Evolutionary conservation across 192 early-diverging fungal species (phyloP).

Genomic region (Podila horticola): DNA sequence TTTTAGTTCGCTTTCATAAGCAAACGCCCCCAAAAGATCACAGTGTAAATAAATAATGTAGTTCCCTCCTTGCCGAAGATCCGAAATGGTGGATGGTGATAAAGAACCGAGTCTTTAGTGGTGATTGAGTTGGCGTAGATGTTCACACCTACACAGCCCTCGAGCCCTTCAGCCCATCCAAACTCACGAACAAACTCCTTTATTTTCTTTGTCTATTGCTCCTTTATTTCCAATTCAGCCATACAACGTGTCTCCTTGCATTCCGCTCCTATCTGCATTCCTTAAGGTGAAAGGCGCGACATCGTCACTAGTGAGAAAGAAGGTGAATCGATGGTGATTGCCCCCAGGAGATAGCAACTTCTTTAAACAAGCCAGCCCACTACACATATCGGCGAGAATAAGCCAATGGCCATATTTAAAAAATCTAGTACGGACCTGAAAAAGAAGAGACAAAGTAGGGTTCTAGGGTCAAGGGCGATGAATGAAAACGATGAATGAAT

Average conservation of each 20-base stretch:
- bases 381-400: not conserved
- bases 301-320: not conserved
- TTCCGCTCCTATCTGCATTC: constrained; percentile 1
- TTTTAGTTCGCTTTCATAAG: not conserved
- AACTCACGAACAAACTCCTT: not conserved
- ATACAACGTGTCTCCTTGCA: not conserved
- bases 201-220: too few relatives aligned
- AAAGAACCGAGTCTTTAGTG: too few relatives aligned
- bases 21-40: too few relatives aligned
- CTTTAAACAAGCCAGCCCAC: not conserved
- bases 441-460: not conserved
- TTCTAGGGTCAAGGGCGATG: not conserved
- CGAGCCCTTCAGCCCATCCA: too few relatives aligned
- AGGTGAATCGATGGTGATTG: not conserved
- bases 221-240: constrained; percentile 3
- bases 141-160: not conserved
- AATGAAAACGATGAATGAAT: not conserved
- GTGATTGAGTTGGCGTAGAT: too few relatives aligned
- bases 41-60: too few relatives aligned
- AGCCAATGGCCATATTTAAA: not conserved
- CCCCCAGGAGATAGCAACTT: not conserved
- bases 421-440: constrained; percentile 3
- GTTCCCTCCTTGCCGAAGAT: too few relatives aligned
- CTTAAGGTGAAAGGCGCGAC: not conserved
- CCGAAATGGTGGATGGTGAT: too few relatives aligned